Evolutionary conservation across 2,329 filamentous ascomycete genomes (phyloP).

Genomic region (Aspergillus brunneoviolaceus): DNA sequence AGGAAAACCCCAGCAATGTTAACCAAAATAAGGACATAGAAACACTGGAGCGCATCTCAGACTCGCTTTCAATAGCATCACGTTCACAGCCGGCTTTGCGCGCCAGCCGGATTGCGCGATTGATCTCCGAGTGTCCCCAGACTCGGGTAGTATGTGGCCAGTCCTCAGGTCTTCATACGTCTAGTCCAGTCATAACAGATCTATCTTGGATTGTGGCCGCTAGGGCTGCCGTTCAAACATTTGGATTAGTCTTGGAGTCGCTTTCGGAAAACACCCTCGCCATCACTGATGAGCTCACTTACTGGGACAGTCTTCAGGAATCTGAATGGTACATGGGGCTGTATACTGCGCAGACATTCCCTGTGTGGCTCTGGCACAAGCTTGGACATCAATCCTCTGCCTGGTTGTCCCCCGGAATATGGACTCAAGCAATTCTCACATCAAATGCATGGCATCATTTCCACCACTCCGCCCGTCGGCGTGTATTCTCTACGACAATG

Average conservation of each 20-base stretch:
- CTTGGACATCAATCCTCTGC: slow-evolving; percentile 61
- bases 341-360: slow-evolving; percentile 84
- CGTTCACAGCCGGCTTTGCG: slow-evolving; percentile 64
- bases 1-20: slow-evolving; percentile 22
- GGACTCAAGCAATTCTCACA: slow-evolving; percentile 25
- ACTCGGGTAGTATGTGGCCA: not conserved
- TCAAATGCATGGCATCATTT: slow-evolving; percentile 60
- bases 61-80: slow-evolving; percentile 68
- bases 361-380: slow-evolving; percentile 72
- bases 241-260: slow-evolving; percentile 74
- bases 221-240: slow-evolving; percentile 89
- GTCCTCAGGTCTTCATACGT: not conserved
- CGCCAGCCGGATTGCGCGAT: slow-evolving; percentile 57
- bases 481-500: slow-evolving; percentile 70
- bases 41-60: slow-evolving; percentile 66
- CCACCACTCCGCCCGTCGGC: slow-evolving; percentile 76
- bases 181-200: slow-evolving; percentile 48
- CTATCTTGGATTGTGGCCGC: slow-evolving; percentile 87
- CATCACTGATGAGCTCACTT: slow-evolving; percentile 84
- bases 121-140: slow-evolving; percentile 55
- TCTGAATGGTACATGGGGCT: slow-evolving; percentile 76
- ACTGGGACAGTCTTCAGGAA: slow-evolving; percentile 86
- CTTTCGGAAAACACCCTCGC: slow-evolving; percentile 81
- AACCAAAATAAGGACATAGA: slow-evolving; percentile 29
- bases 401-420: slow-evolving; percentile 38